phyloP scores from a whole-genome alignment of 768 basidiomycete genomes.

The Xanthoconium stramineum region DNA sequence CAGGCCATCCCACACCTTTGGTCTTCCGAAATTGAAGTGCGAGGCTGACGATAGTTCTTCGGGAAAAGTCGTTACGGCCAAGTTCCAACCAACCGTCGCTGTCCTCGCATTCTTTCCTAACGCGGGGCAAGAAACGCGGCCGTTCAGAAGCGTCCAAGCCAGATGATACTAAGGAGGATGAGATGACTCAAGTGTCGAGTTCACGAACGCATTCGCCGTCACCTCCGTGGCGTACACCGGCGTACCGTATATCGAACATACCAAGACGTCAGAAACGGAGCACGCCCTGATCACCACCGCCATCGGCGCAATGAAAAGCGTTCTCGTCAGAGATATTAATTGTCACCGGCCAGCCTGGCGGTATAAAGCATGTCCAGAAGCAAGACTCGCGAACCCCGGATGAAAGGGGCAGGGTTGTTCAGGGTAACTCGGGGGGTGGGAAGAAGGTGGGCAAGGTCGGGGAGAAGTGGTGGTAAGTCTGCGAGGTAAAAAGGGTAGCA shows the following conservation, averaged over 20 bases:
- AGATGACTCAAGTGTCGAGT: background rate
- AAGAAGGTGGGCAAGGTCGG: background rate
- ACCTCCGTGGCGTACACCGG: background rate
- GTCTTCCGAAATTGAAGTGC: background rate
- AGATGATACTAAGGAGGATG: background rate
- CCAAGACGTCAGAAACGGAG: background rate
- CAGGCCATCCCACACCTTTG: slow-evolving; percentile 2
- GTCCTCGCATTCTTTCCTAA: background rate
- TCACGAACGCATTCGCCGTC: background rate
- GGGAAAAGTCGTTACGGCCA: background rate
- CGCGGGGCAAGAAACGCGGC: slow-evolving; percentile 10
- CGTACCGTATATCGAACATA: background rate
- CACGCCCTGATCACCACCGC: background rate
- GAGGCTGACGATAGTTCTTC: background rate
- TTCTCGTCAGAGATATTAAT: slow-evolving; percentile 63
- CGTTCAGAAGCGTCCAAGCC: background rate
- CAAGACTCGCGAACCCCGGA: background rate
- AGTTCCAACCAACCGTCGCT: background rate
- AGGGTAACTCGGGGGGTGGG: background rate
- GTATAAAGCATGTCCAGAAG: slow-evolving; percentile 9
- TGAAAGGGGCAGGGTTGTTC: slow-evolving; percentile 7
- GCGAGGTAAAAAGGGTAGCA: slow-evolving; percentile 7
- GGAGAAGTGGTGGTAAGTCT: slow-evolving; percentile 49
- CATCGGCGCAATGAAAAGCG: slow-evolving; percentile 40
- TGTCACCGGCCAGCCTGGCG: slow-evolving; percentile 35